These are phyloP conservation scores for Pholiota conissans DNA, from an alignment of 768 basidiomycete genomes.

Conservation along the genomic window DNA sequence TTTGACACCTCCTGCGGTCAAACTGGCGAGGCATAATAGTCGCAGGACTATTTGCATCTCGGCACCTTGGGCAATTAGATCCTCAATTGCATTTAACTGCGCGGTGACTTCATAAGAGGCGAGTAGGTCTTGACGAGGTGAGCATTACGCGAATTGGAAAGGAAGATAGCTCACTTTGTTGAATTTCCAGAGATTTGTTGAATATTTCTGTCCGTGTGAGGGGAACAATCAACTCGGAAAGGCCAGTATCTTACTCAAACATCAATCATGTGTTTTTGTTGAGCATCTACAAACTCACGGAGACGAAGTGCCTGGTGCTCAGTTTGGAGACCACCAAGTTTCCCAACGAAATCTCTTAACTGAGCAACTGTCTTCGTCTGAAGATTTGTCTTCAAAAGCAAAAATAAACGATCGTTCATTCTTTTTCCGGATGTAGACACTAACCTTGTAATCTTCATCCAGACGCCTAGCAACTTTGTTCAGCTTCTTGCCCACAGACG, in stretches of 20 bases:
- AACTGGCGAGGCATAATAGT: constrained; percentile 81
- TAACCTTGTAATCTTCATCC: constrained; percentile 90
- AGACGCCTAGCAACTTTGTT: constrained; percentile 81
- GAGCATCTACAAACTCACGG: constrained; percentile 54
- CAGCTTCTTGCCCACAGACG: constrained; percentile 79
- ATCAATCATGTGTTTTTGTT: constrained; percentile 56
- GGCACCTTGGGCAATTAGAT: constrained; percentile 83
- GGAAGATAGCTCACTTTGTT: constrained; percentile 70
- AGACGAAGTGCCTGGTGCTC: constrained; percentile 89
- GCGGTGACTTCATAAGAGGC: constrained; percentile 83
- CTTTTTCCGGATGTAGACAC: no score
- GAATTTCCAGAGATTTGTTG: constrained; percentile 90
- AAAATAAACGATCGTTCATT: constrained; percentile 4
- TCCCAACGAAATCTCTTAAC: constrained; percentile 93
- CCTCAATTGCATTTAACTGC: constrained; percentile 88
- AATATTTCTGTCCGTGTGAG: constrained; percentile 85
- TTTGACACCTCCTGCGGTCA: constrained; percentile 87
- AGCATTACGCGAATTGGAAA: not conserved
- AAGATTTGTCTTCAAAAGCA: constrained; percentile 60
- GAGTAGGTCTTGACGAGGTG: constrained; percentile 68
- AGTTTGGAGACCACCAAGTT: constrained; percentile 86
- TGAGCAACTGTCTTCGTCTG: constrained; percentile 91
- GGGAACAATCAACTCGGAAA: constrained; percentile 90
- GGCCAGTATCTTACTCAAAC: constrained; percentile 70
- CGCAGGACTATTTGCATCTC: constrained; percentile 79